phyloP scores from a whole-genome alignment of 345 rosid species.

The Citrus medica region DNA sequence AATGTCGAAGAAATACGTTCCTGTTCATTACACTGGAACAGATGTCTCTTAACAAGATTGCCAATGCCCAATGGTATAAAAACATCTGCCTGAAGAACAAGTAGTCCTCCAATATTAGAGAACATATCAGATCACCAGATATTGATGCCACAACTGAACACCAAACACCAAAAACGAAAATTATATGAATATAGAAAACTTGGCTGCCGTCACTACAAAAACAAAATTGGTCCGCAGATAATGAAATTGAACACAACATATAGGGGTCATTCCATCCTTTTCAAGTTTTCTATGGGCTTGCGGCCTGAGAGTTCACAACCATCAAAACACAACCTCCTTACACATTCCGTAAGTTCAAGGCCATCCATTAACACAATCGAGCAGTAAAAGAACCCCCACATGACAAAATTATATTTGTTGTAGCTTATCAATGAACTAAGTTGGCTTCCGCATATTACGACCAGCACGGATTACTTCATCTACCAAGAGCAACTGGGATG shows the following conservation, averaged over 20 bases:
- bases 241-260: neutral
- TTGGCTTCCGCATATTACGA: slow-evolving; percentile 96
- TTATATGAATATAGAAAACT: neutral
- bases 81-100: too few species aligned
- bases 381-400: neutral
- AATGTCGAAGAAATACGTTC: neutral
- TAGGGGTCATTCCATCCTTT: neutral
- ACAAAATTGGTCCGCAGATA: neutral
- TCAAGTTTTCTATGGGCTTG: neutral
- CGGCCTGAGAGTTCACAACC: neutral
- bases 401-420: neutral
- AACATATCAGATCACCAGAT: too few species aligned
- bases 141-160: neutral
- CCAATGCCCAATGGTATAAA: too few species aligned
- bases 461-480: slow-evolving; percentile 98
- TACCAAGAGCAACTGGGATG: slow-evolving; percentile 89
- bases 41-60: too few species aligned
- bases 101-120: too few species aligned
- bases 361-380: neutral
- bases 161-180: neutral
- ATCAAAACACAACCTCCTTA: neutral
- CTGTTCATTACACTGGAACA: neutral
- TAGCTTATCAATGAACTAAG: slow-evolving; percentile 21
- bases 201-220: neutral
- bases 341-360: neutral